phyloP scores from a whole-genome alignment of 2,329 filamentous ascomycete genomes.

The Clarireedia homoeocarpa region DNA sequence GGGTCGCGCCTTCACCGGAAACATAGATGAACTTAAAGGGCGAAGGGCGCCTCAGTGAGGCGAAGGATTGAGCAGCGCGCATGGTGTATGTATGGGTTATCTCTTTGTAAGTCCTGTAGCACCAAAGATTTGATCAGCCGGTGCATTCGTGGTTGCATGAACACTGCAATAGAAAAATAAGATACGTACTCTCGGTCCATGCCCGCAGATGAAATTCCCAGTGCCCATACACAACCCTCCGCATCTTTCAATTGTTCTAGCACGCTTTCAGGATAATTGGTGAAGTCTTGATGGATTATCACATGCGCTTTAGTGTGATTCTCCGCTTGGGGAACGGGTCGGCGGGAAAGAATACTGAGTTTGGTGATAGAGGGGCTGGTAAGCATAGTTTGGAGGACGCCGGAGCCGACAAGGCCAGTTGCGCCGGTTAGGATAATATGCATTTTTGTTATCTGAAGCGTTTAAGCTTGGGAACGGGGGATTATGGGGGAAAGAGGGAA shows the following conservation, averaged over 20 bases:
- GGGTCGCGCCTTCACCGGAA: conserved; percentile 49
- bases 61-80: conserved; percentile 54
- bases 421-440: conserved; percentile 62
- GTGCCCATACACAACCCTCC: conserved; percentile 64
- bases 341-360: conserved; percentile 60
- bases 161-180: neutral
- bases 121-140: neutral
- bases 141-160: neutral
- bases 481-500: no score
- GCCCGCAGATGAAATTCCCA: conserved; percentile 54
- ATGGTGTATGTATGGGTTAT: conserved; percentile 63
- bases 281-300: conserved; percentile 62
- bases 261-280: conserved; percentile 47
- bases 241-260: conserved; percentile 56
- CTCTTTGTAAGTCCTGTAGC: conserved; percentile 48
- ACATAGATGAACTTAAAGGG: conserved; percentile 66
- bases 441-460: conserved; percentile 32
- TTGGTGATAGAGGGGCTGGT: conserved; percentile 44
- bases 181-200: conserved; percentile 49
- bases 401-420: conserved; percentile 57
- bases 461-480: no score
- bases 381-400: conserved; percentile 54
- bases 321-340: conserved; percentile 56
- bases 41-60: conserved; percentile 34
- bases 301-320: conserved; percentile 46